phyloP scores from a whole-genome alignment of 2,329 filamentous ascomycete species.

The Hypoxylon sp. region DNA sequence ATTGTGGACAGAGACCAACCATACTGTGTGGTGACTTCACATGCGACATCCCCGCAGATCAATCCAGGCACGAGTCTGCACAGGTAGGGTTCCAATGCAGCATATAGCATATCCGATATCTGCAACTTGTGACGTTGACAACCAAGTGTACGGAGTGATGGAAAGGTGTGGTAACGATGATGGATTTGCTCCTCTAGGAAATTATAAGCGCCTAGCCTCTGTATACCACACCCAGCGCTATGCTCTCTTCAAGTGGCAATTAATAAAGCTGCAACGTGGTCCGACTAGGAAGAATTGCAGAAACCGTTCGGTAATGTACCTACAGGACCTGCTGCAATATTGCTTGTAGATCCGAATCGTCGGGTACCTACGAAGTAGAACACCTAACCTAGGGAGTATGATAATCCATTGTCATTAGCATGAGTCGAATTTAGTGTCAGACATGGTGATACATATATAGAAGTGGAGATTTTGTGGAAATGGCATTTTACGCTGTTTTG shows the following conservation, averaged over 20 bases:
- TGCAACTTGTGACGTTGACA: slow-evolving; percentile 8
- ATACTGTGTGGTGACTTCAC: slow-evolving; percentile 16
- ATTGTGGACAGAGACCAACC: slow-evolving; percentile 9
- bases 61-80: slow-evolving; percentile 17
- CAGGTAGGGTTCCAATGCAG: slow-evolving; percentile 38
- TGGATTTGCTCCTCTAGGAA: slow-evolving; percentile 3
- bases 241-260: slow-evolving; percentile 3
- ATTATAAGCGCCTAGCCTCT: not conserved
- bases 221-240: not conserved
- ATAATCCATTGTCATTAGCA: not conserved
- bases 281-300: slow-evolving; percentile 29
- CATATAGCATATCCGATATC: slow-evolving; percentile 10
- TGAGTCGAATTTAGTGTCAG: not conserved
- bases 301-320: slow-evolving; percentile 21
- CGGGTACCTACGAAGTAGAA: slow-evolving; percentile 24
- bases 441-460: not conserved
- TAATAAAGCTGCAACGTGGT: slow-evolving; percentile 27
- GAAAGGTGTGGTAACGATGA: slow-evolving; percentile 35
- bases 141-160: slow-evolving; percentile 23
- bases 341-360: slow-evolving; percentile 36
- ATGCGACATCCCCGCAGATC: slow-evolving; percentile 28
- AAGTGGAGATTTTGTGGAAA: not conserved
- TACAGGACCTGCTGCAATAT: slow-evolving; percentile 18
- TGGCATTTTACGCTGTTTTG: not conserved
- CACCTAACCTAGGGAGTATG: slow-evolving; percentile 4